These are phyloP conservation scores for Orychophragmus violaceus DNA, from an alignment of 345 rosid genomes.

Conservation along the genomic window DNA sequence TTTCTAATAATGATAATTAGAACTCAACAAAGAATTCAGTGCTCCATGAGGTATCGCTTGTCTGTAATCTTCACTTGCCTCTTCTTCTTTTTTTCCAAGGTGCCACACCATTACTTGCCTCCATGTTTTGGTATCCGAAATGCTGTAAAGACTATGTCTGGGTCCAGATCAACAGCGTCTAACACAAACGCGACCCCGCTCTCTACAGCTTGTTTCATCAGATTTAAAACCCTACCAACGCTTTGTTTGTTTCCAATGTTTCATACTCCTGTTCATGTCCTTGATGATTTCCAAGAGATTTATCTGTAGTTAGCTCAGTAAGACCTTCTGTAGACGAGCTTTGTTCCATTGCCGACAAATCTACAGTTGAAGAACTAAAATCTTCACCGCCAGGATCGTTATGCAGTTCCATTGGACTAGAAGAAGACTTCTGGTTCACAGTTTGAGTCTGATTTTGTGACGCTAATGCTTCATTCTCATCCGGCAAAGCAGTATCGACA, in stretches of 20 bases:
- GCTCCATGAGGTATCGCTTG: conserved; percentile 50
- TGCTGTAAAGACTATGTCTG: conserved; percentile 52
- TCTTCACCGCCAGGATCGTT: conserved; percentile 15
- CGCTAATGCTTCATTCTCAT: conserved; percentile 22
- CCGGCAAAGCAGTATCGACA: conserved; percentile 26
- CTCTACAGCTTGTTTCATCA: conserved; percentile 69
- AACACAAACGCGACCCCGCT: conserved; percentile 58
- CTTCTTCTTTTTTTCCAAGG: conserved; percentile 10
- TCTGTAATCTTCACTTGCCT: conserved; percentile 24
- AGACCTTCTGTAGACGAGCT: neutral
- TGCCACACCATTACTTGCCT: conserved; percentile 16
- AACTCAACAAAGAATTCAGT: conserved; percentile 21
- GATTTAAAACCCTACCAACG: conserved; percentile 37
- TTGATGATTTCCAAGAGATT: neutral
- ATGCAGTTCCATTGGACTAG: conserved; percentile 21
- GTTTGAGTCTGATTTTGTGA: conserved; percentile 13
- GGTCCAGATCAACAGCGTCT: conserved; percentile 43
- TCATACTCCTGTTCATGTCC: conserved; percentile 18
- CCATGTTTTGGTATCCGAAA: conserved; percentile 17
- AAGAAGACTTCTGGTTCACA: conserved; percentile 4
- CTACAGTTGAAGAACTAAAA: neutral
- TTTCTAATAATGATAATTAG: neutral
- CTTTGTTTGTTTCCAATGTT: conserved; percentile 22
- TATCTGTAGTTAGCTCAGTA: conserved; percentile 2
- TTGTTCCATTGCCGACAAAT: neutral